Conservation (phyloP, 495 filamentous ascomycete species). For the Penicillium simplicissimum region DNA sequence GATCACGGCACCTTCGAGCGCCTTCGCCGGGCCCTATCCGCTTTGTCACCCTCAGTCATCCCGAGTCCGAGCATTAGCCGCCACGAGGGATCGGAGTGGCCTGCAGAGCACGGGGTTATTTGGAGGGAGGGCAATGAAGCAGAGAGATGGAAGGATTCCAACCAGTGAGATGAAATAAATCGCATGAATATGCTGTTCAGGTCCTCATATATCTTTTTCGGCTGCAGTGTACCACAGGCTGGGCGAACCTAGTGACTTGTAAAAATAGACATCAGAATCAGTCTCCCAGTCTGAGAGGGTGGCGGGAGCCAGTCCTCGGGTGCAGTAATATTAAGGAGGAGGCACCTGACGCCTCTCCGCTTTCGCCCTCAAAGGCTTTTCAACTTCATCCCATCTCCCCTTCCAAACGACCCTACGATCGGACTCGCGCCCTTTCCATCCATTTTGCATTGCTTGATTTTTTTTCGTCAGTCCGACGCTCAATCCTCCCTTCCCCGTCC, state of each 20-base stretch:
- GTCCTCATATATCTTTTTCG: not conserved
- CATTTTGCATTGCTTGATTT: not conserved
- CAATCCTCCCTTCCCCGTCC: not conserved
- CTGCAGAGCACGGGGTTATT: slow-evolving; percentile 8
- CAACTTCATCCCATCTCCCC: slow-evolving; percentile 16
- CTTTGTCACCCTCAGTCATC: slow-evolving; percentile 5
- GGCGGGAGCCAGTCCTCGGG: slow-evolving; percentile 28
- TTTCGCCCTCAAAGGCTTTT: slow-evolving; percentile 37
- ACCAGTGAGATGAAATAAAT: not conserved
- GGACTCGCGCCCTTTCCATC: not conserved
- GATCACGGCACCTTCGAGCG: too few relatives aligned
- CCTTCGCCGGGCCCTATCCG: not conserved
- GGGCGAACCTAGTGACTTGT: not conserved
- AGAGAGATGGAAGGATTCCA: not conserved
- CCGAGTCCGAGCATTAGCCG: slow-evolving; percentile 10
- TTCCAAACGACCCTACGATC: slow-evolving; percentile 7
- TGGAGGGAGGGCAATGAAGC: not conserved
- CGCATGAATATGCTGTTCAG: not conserved
- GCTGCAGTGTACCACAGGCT: not conserved
- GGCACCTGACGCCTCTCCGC: slow-evolving; percentile 40
- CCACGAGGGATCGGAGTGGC: slow-evolving; percentile 20
- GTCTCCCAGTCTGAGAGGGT: slow-evolving; percentile 9
- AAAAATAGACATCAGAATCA: slow-evolving; percentile 20
- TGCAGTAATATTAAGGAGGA: slow-evolving; percentile 39
- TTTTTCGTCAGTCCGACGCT: slow-evolving; percentile 1